Conservation (phyloP, 2,329 filamentous ascomycete genomes). For the Curvularia eragrostidis region DNA sequence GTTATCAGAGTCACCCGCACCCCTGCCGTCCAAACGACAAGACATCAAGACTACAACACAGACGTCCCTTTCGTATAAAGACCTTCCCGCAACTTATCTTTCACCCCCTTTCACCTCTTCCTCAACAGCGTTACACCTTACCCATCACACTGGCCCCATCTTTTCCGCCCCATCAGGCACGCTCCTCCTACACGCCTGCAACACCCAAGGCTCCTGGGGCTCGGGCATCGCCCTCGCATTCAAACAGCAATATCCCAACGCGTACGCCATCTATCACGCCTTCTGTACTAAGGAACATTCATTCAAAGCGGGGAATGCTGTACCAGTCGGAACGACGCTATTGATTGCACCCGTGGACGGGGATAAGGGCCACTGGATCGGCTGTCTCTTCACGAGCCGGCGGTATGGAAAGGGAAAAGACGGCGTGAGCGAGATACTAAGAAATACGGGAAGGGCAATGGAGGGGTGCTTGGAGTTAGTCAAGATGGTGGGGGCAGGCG, state of each 20-base stretch:
- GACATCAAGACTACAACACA: not conserved
- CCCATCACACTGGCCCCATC: slow-evolving; percentile 54
- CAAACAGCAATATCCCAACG: slow-evolving; percentile 58
- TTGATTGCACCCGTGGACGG: slow-evolving; percentile 60
- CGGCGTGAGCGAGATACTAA: slow-evolving; percentile 54
- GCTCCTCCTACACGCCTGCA: slow-evolving; percentile 66
- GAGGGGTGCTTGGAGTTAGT: slow-evolving; percentile 57
- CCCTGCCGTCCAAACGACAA: slow-evolving; percentile 5
- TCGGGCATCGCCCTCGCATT: slow-evolving; percentile 64
- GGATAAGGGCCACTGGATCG: slow-evolving; percentile 58
- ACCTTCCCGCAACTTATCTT: slow-evolving; percentile 13
- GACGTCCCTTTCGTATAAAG: slow-evolving; percentile 20
- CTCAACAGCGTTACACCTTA: slow-evolving; percentile 18
- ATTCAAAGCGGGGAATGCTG: slow-evolving; percentile 26
- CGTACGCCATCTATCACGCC: slow-evolving; percentile 55
- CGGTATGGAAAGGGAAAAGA: slow-evolving; percentile 57
- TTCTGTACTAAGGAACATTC: slow-evolving; percentile 53
- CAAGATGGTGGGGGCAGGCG: slow-evolving; percentile 9
- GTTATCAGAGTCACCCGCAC: not conserved
- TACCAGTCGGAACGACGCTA: slow-evolving; percentile 56
- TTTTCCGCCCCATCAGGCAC: slow-evolving; percentile 60
- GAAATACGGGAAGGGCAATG: slow-evolving; percentile 58
- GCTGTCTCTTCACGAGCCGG: slow-evolving; percentile 65
- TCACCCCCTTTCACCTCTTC: not conserved
- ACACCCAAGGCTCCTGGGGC: slow-evolving; percentile 64